phyloP scores from a whole-genome alignment of 1,139 yeast species.

The Hansenula lynferdii region DNA sequence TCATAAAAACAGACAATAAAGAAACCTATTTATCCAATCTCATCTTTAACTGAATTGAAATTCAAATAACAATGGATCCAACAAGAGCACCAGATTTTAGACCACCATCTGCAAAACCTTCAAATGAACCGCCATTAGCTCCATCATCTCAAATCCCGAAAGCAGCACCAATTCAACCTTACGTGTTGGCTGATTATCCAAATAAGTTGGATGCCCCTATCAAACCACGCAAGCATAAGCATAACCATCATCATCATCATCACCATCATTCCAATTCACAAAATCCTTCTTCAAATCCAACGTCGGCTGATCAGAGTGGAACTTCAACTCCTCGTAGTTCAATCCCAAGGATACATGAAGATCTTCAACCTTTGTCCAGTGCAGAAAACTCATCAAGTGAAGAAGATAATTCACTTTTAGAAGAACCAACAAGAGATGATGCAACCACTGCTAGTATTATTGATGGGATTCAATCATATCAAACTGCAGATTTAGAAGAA shows the following conservation, averaged over 20 bases:
- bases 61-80: slow-evolving; percentile 50
- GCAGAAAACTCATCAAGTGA: slow-evolving; percentile 31
- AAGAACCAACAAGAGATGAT: slow-evolving; percentile 2
- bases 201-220: slow-evolving; percentile 71
- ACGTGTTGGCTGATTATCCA: slow-evolving; percentile 71
- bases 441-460: slow-evolving; percentile 1
- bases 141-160: slow-evolving; percentile 71
- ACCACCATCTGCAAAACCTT: slow-evolving; percentile 60
- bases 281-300: no score
- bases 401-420: slow-evolving; percentile 10
- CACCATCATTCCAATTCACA: neutral
- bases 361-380: slow-evolving; percentile 39
- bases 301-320: no score
- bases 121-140: slow-evolving; percentile 58
- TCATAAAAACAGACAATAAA: no score
- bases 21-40: no score
- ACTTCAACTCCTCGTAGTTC: slow-evolving; percentile 10
- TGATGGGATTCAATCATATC: slow-evolving; percentile 48
- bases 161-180: slow-evolving; percentile 69
- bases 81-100: slow-evolving; percentile 74
- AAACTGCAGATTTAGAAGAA: slow-evolving; percentile 92
- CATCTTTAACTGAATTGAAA: neutral
- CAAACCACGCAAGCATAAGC: slow-evolving; percentile 35
- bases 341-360: slow-evolving; percentile 40
- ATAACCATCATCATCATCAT: slow-evolving; percentile 10